Conservation (phyloP, 768 basidiomycete genomes). For the Trametes sanguinea region DNA sequence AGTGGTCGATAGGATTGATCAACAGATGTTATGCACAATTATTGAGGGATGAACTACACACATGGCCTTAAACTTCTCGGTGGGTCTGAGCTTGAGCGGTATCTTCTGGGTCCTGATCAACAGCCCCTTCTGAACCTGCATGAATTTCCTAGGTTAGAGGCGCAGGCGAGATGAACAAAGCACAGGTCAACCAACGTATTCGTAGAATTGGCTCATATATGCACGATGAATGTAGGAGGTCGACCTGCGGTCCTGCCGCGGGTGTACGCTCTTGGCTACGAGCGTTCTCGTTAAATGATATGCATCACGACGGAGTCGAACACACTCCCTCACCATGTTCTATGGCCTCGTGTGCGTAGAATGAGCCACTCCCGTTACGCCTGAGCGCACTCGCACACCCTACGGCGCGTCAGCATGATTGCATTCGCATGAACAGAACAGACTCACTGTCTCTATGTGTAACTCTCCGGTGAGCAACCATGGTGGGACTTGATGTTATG, state of each 20-base stretch:
- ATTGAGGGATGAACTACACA: background rate
- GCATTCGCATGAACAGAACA: background rate
- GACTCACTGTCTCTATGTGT: background rate
- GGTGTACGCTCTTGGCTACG: background rate
- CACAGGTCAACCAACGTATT: background rate
- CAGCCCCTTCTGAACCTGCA: background rate
- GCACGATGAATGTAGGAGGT: background rate
- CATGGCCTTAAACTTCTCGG: background rate
- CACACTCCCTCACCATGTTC: background rate
- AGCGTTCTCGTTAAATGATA: no score
- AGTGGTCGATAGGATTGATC: background rate
- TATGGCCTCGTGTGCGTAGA: background rate
- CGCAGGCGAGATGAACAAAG: background rate
- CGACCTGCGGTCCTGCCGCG: background rate
- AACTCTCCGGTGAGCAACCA: background rate
- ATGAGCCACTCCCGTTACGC: slow-evolving; percentile 10
- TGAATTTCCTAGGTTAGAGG: background rate
- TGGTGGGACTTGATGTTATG: background rate
- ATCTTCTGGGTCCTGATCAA: background rate
- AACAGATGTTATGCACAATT: background rate
- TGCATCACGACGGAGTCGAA: background rate
- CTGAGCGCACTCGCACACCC: background rate
- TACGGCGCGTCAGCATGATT: background rate
- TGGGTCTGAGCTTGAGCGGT: background rate
- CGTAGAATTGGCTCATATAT: background rate